phyloP scores from a whole-genome alignment of 2,329 filamentous ascomycete species.

The Ceratocystis huliohia region DNA sequence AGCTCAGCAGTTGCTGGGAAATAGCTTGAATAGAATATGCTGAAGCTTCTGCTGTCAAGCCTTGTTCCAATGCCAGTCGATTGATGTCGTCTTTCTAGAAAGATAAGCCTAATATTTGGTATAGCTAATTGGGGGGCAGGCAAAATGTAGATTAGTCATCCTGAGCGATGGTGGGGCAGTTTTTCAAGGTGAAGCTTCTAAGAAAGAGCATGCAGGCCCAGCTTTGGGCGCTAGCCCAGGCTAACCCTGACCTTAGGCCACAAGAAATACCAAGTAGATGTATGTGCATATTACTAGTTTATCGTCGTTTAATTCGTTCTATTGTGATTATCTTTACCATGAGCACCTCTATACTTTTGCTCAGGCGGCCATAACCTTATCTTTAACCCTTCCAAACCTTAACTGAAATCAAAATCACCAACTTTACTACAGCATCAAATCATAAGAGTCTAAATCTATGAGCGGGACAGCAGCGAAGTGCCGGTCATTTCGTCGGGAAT shows the following conservation, averaged over 20 bases:
- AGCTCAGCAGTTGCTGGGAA: background rate
- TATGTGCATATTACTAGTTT: background rate
- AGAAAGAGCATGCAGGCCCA: no score
- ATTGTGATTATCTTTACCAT: conserved; percentile 13
- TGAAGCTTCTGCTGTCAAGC: background rate
- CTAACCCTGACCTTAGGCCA: background rate
- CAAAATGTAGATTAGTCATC: conserved; percentile 13
- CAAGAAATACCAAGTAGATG: background rate
- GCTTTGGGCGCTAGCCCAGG: background rate
- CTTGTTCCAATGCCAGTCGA: background rate
- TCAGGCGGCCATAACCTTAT: conserved; percentile 1
- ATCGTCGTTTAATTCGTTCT: conserved; percentile 18
- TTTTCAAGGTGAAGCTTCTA: conserved; percentile 1
- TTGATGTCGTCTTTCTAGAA: background rate
- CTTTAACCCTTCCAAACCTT: conserved; percentile 5
- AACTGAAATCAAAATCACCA: background rate
- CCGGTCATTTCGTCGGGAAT: conserved; percentile 91
- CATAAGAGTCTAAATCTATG: conserved; percentile 9
- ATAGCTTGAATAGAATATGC: background rate
- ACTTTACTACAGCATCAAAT: background rate
- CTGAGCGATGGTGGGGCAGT: conserved; percentile 11
- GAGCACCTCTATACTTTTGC: background rate
- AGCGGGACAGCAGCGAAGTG: conserved; percentile 55
- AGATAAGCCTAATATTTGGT: background rate
- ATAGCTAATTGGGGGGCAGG: background rate